Evolutionary conservation across 805 yeast species (phyloP), one percentile per base, ranked within the genome.

Genomic region (Wickerhamiella dianesei): DNA sequence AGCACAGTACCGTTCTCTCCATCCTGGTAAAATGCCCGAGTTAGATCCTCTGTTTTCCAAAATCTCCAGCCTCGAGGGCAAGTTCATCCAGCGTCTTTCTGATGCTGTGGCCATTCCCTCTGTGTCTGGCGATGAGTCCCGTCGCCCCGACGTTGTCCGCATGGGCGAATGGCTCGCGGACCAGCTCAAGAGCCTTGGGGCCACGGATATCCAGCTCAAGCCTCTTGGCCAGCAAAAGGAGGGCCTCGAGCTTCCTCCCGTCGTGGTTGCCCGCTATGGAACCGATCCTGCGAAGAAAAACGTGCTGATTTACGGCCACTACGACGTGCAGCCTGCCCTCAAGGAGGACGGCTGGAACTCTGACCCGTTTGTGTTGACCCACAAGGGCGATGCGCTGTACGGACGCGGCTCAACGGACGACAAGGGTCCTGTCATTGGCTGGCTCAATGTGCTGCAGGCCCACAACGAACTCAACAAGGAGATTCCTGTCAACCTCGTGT

Each of bases 391-490:
- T 44, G 73, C 81, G 53, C 70, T 92, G 59, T 77, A 75, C 58
- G 98, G 96, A 43, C 79, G 99, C 66, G 99, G 99, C 40, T 71
- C 95, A 18, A 83, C 96, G 39, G 99, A 92, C 63, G 99, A 92
- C 64, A 92, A 94, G 66, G 99, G 98, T 29, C 99, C 99, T 35
- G 94, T 92, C 41, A 72, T 88, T 57, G 96, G 95, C 46, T 92
- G 99, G 99, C 74, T 92, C 63, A 89, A 92, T 63, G 81, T 80
- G 37, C 72, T 92, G 40, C 82, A 88, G 68, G 96, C 98, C 14
- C 96, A 92, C 68, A 79, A 74, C 48, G 82, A 79, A 56, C 74
- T 85, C 48, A 87, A 85, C 18, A 60, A 84, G 59, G 96, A 88
- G 53, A 73, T 92, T 49, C 99, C 99, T 17, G 96, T 92, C 52